These are phyloP conservation scores for Exophiala spinifera DNA, from an alignment of 2,329 filamentous ascomycete genomes.

Conservation along the genomic window DNA sequence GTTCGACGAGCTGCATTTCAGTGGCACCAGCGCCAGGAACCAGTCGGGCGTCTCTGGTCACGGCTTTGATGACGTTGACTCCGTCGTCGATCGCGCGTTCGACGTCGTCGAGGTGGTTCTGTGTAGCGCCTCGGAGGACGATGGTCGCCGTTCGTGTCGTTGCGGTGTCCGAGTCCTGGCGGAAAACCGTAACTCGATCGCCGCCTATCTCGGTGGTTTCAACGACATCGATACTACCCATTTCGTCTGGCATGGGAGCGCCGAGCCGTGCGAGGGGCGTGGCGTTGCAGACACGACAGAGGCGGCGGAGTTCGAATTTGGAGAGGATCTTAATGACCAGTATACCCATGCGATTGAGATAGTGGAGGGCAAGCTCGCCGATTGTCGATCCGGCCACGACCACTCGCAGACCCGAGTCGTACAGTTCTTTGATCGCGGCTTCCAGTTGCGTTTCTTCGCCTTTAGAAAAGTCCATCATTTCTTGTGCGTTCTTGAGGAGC, in stretches of 20 bases:
- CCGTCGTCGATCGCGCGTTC: slow-evolving; percentile 97
- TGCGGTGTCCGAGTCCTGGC: slow-evolving; percentile 77
- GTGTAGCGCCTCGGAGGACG: slow-evolving; percentile 89
- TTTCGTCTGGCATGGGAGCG: slow-evolving; percentile 99
- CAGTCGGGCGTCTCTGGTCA: slow-evolving; percentile 86
- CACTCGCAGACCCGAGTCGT: slow-evolving; percentile 89
- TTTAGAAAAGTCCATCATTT: slow-evolving; percentile 98
- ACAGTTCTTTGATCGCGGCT: slow-evolving; percentile 85
- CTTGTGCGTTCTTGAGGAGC: slow-evolving; percentile 91
- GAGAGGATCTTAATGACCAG: slow-evolving; percentile 94
- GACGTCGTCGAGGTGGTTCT: slow-evolving; percentile 96
- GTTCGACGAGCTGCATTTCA: slow-evolving; percentile 89
- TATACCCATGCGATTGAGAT: slow-evolving; percentile 95
- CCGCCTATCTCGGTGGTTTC: slow-evolving; percentile 97
- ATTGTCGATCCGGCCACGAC: slow-evolving; percentile 90
- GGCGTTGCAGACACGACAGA: slow-evolving; percentile 94
- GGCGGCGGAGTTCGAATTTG: slow-evolving; percentile 92
- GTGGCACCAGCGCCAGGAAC: slow-evolving; percentile 93
- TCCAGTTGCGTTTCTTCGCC: slow-evolving; percentile 94
- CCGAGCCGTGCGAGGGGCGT: slow-evolving; percentile 94
- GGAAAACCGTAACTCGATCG: slow-evolving; percentile 96
- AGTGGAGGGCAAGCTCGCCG: slow-evolving; percentile 93
- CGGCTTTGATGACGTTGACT: slow-evolving; percentile 97
- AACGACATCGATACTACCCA: slow-evolving; percentile 90
- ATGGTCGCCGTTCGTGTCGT: slow-evolving; percentile 89